Evolutionary conservation across 495 filamentous ascomycete species (phyloP), one percentile per base, ranked within the genome.

Genomic region (Neurospora sp.): DNA sequence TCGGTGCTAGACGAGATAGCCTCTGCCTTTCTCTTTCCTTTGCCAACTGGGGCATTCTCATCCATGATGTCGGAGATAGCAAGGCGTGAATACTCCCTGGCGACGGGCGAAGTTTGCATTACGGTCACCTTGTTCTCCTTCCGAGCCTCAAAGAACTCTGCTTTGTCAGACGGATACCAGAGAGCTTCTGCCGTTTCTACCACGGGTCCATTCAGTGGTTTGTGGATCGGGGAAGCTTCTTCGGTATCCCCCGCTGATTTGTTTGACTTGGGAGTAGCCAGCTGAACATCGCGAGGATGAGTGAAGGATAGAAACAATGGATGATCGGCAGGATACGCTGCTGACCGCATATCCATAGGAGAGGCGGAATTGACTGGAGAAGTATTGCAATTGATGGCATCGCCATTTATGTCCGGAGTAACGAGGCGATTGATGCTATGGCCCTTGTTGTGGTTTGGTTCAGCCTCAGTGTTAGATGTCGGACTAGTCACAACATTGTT

Each of bases 61-160:
- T n/a, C 35, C 27, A 71, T 20, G 39, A 41, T 73, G 44, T 69
- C 71, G 45, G 35, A 73, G 18, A 70, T 65, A 37, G 53, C 53
- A 9, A 65, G 27, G 39, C 40, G 40, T 70, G 41, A 12, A 73
- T 44, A 20, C 40, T 41, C n/a, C 61, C 37, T n/a, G 9, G 39
- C 4, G 61, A 27, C 20, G 44, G 70, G 53, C 6, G 68, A 16
- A 61, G 72, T 44, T 10, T 73, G 68, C 10, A 70, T 38, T 0
- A 68, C 18, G 9, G 35, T 10, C 40, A 39, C 39, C 69, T 78
- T 81, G 70, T 85, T 85, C 10, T 71, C 74, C 69, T 83, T 82
- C 18, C 83, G 77, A 8, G 83, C 82, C 0, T 73, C 75, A 22
- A 84, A 85, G 71, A 72, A 84, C 53, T 81, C 82, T n/a, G 59